These are phyloP conservation scores for Coniochaeta ligniaria DNA, from an alignment of 2,329 filamentous ascomycete species.

Conservation along the genomic window DNA sequence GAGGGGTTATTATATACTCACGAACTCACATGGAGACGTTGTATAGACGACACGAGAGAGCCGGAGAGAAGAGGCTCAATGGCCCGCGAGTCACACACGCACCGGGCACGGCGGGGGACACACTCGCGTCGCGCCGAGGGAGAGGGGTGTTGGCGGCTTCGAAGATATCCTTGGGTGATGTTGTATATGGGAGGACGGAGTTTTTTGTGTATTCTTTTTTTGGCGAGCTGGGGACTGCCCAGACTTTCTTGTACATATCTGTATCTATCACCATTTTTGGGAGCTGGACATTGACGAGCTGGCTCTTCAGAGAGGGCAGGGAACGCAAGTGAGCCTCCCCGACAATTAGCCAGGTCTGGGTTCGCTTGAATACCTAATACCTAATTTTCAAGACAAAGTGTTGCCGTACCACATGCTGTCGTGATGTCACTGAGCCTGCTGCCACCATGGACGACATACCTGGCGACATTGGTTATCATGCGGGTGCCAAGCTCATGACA, in stretches of 20 bases:
- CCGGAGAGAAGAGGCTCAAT: neutral
- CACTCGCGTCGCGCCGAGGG: neutral
- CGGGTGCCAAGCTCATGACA: too few relatives aligned
- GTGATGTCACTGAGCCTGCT: neutral
- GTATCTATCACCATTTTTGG: neutral
- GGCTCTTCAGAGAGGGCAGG: neutral
- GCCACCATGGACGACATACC: neutral
- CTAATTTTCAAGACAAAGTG: neutral
- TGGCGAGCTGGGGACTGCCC: neutral
- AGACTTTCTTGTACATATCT: constrained; percentile 2
- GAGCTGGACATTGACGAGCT: neutral
- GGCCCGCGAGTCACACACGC: neutral
- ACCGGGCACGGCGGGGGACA: neutral
- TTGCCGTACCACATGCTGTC: neutral
- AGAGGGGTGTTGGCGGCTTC: neutral
- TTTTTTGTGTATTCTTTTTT: neutral
- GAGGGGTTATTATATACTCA: neutral
- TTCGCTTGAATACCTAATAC: constrained; percentile 1
- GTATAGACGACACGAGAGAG: neutral
- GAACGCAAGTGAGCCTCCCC: neutral
- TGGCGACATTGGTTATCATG: too few relatives aligned
- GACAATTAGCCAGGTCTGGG: neutral
- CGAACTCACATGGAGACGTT: neutral
- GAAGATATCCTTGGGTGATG: neutral
- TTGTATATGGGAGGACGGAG: neutral